These are phyloP conservation scores for Crithidia mellificae DNA, from an alignment of 208 protist genomes.

Conservation along the genomic window DNA sequence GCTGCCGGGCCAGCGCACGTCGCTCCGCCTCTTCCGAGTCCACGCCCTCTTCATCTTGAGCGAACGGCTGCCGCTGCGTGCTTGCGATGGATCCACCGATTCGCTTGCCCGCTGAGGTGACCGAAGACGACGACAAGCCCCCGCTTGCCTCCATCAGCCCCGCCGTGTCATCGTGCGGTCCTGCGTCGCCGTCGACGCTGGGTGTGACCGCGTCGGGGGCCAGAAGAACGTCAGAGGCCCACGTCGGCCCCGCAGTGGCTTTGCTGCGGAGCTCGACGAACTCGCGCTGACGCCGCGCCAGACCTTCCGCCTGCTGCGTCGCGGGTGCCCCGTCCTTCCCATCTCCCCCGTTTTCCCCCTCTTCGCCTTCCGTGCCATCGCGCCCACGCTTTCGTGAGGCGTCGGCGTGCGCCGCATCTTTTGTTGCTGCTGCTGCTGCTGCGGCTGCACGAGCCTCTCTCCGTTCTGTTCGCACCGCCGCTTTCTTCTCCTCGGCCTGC, in stretches of 20 bases:
- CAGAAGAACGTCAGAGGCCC: conserved; percentile 71
- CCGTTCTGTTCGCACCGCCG: neutral
- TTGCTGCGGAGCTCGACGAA: conserved; percentile 74
- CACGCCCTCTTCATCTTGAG: neutral
- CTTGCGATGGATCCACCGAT: too few relatives aligned
- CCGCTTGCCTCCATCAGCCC: neutral
- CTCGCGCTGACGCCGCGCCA: conserved; percentile 36
- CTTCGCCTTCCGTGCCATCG: conserved; percentile 5
- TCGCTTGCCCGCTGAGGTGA: too few relatives aligned
- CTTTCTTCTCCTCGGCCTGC: conserved; percentile 26
- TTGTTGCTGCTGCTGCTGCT: conserved; percentile 7
- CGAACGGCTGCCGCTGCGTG: too few relatives aligned
- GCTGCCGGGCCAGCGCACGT: conserved; percentile 56
- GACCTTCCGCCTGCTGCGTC: neutral
- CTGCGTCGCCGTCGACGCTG: neutral
- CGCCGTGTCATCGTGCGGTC: neutral
- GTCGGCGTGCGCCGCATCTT: neutral
- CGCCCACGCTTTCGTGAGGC: conserved; percentile 2
- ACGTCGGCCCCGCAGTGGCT: conserved; percentile 65
- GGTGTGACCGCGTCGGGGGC: conserved; percentile 25
- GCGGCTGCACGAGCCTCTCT: conserved; percentile 13
- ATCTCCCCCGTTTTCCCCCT: conserved; percentile 1
- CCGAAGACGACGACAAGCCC: neutral
- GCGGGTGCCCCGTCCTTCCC: neutral
- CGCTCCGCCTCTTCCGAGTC: conserved; percentile 25